Evolutionary conservation across 1,284 basidiomycete species (phyloP), one percentile per base, ranked within the genome.

Genomic region (Austroboletus niveus): DNA sequence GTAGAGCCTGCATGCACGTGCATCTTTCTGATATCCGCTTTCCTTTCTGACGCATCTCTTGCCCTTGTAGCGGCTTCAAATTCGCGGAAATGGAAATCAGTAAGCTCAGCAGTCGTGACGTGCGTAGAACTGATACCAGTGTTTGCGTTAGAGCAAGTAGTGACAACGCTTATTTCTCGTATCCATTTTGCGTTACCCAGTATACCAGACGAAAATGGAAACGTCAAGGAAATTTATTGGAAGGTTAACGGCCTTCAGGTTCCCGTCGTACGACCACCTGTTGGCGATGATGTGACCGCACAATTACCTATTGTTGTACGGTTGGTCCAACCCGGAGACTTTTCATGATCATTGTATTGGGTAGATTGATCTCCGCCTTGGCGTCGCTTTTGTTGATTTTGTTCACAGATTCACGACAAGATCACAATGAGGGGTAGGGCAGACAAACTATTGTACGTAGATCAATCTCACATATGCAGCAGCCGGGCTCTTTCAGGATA

Each of bases 1-100:
- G 72, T n/a, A 66, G 73, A 38, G 67, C 72, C 11, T 77, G 74
- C 60, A 70, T 75, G 72, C 69, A 47, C 48, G 69, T 55, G 24
- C 12, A 38, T 14, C 22, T 12, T 41, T 30, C 29, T 34, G 22
- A 20, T 24, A 12, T 12, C 3, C 14, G 4, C 7, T 10, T 22
- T 24, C 8, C 22, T 11, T 22, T 44, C 53, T 57, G 45, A 66
- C 22, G 17, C 22, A 5, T 38, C 6, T 29, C 8, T 9, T 24
- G 24, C 31, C 9, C 29, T 42, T 49, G 40, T 35, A 69, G 68
- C 31, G 66, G 68, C 29, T 69, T 66, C 34, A 66, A 66, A 47
- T 69, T 68, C 42, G 67, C 64, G 14, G 66, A 69, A 55, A 69
- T 68, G 65, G 64, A 66, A 42, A 62, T 62, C 14, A 66, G 66